A percentile compares a stretch with the other conserved stretches of the same genome.
Conservation (phyloP, 2,329 filamentous ascomycete genomes). For the Scedosporium boydii region DNA sequence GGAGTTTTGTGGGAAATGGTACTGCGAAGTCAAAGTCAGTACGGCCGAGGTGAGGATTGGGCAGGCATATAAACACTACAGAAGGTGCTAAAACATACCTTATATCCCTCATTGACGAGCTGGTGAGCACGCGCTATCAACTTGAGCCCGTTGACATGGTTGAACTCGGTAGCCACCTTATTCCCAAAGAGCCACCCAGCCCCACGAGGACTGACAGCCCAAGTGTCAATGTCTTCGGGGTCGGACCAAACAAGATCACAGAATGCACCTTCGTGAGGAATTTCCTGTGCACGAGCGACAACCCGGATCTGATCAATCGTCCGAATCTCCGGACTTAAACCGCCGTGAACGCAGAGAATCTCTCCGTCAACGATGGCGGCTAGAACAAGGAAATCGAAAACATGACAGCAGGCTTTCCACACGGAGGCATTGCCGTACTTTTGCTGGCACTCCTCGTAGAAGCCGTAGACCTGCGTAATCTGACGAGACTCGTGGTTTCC, state of each 20-base stretch:
- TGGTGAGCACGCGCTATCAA: constrained; percentile 97
- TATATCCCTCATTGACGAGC: constrained; percentile 95
- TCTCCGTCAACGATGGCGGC: constrained; percentile 97
- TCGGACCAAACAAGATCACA: constrained; percentile 98
- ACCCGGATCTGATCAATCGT: constrained; percentile 99
- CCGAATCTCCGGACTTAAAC: constrained; percentile 80
- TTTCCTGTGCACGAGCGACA: constrained; percentile 93
- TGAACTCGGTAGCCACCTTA: constrained; percentile 94
- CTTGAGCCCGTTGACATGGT: constrained; percentile 92
- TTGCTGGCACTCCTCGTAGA: constrained; percentile 95
- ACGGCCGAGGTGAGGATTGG: constrained; percentile 13
- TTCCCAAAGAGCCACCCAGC: constrained; percentile 98
- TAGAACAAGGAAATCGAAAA: constrained; percentile 95
- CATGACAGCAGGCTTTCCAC: constrained; percentile 99
- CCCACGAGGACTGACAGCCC: constrained; percentile 85
- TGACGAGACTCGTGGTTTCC: constrained; percentile 97
- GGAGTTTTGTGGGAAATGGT: constrained; percentile 90
- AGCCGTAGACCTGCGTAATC: constrained; percentile 97
- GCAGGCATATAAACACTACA: neutral
- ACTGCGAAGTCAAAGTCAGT: constrained; percentile 36
- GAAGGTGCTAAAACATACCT: constrained; percentile 43
- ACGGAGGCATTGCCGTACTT: constrained; percentile 99
- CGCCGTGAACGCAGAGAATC: constrained; percentile 96
- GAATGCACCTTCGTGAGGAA: constrained; percentile 96
- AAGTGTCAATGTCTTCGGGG: constrained; percentile 93